phyloP scores from a whole-genome alignment of 2,329 filamentous ascomycete genomes.

The Nannizziopsis barbatae region DNA sequence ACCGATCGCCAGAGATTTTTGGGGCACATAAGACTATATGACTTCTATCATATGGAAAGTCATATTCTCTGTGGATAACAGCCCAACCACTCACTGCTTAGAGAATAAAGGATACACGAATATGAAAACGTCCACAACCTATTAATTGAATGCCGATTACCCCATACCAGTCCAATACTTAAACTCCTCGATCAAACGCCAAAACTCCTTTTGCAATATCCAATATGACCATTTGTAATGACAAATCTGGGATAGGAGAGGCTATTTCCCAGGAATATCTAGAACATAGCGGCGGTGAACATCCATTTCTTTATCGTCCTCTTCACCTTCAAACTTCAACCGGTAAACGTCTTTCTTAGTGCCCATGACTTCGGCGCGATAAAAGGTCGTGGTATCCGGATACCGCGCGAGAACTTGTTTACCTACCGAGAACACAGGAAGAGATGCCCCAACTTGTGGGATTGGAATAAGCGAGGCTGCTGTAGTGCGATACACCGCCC shows the following conservation, averaged over 20 bases:
- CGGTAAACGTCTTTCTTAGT: slow-evolving; percentile 44
- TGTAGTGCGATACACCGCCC: slow-evolving; percentile 53
- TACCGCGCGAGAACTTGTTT: slow-evolving; percentile 68
- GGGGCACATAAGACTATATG: no score
- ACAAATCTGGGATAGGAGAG: neutral
- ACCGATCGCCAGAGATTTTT: no score
- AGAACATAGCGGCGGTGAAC: slow-evolving; percentile 67
- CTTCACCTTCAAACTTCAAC: slow-evolving; percentile 69
- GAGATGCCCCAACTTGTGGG: slow-evolving; percentile 47
- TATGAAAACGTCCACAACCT: no score
- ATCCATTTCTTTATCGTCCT: slow-evolving; percentile 59
- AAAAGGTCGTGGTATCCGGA: slow-evolving; percentile 75
- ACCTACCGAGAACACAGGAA: slow-evolving; percentile 52
- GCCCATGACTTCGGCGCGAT: slow-evolving; percentile 69
- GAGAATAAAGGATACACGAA: no score
- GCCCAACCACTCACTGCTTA: no score
- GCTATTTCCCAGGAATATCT: slow-evolving; percentile 50
- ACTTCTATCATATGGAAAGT: no score
- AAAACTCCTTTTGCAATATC: no score
- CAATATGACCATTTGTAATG: no score
- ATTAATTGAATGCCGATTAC: no score
- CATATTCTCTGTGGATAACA: no score
- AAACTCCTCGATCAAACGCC: no score
- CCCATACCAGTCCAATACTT: no score
- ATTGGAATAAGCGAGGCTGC: slow-evolving; percentile 70